phyloP scores from a whole-genome alignment of 179 eudicot species.

The Beta macrorhiza region DNA sequence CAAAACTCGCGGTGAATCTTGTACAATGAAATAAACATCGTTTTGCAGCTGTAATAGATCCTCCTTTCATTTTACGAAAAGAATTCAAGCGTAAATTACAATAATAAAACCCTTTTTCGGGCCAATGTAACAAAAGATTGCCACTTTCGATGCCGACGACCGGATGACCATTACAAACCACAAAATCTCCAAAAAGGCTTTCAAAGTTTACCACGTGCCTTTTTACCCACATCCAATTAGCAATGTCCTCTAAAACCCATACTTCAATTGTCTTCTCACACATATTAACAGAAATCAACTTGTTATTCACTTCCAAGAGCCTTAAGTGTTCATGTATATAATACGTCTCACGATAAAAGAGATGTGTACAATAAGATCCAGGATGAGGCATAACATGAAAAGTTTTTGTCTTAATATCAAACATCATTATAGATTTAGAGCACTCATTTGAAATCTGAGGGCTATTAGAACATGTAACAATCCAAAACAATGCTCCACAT shows the following conservation, averaged over 20 bases:
- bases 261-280: too few species aligned
- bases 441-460: too few species aligned
- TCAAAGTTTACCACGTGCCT: background rate
- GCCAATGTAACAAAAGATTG: slow-evolving; percentile 10
- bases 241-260: too few species aligned
- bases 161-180: background rate
- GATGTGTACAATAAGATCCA: background rate
- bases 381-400: slow-evolving; percentile 11
- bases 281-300: too few species aligned
- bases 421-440: slow-evolving; percentile 1
- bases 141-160: slow-evolving; percentile 13
- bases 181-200: background rate
- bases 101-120: background rate
- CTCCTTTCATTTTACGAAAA: background rate
- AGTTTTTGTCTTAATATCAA: background rate
- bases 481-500: background rate
- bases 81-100: slow-evolving; percentile 6
- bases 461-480: too few species aligned
- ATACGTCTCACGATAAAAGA: background rate
- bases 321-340: background rate
- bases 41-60: background rate
- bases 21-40: background rate
- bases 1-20: background rate
- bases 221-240: too few species aligned
- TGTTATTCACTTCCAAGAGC: slow-evolving; percentile 7